phyloP scores from a whole-genome alignment of 2,329 filamentous ascomycete genomes.

The Phialophora chinensis region DNA sequence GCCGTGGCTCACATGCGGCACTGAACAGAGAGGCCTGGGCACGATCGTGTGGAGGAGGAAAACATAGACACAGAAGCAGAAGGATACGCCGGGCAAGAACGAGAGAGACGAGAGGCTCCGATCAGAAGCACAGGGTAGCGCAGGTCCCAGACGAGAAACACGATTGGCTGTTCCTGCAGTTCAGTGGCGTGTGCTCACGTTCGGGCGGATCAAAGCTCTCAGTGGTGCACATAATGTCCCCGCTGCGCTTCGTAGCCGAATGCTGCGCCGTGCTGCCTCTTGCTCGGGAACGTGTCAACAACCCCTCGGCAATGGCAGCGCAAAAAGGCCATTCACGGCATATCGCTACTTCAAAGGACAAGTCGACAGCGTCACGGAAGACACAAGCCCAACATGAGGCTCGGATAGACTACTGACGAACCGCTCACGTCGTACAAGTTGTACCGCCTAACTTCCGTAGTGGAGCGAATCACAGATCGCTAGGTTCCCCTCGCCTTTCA shows the following conservation, averaged over 20 bases:
- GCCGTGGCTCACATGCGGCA: slow-evolving; percentile 33
- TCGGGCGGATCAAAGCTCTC: background rate
- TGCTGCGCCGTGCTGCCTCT: background rate
- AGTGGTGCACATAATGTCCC: background rate
- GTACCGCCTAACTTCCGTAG: no score
- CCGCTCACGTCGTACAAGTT: background rate
- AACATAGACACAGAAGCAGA: slow-evolving; percentile 33
- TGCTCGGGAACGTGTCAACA: background rate
- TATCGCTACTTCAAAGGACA: background rate
- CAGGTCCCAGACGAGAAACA: background rate
- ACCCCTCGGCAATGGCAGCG: background rate
- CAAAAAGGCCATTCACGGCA: background rate
- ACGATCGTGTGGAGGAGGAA: slow-evolving; percentile 36
- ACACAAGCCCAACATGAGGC: background rate
- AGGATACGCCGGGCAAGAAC: slow-evolving; percentile 27
- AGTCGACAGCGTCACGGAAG: background rate
- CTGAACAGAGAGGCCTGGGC: slow-evolving; percentile 6
- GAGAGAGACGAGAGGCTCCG: slow-evolving; percentile 22
- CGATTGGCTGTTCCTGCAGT: slow-evolving; percentile 12
- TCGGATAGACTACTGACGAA: background rate
- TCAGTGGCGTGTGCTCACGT: background rate
- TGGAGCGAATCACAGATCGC: background rate
- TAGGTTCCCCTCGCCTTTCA: background rate
- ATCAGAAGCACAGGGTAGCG: slow-evolving; percentile 9
- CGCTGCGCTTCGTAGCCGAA: background rate